Evolutionary conservation across 225 moss, liverwort and hornwort genomes (phyloP).

Genomic region (Thuidium tamariscinum): DNA sequence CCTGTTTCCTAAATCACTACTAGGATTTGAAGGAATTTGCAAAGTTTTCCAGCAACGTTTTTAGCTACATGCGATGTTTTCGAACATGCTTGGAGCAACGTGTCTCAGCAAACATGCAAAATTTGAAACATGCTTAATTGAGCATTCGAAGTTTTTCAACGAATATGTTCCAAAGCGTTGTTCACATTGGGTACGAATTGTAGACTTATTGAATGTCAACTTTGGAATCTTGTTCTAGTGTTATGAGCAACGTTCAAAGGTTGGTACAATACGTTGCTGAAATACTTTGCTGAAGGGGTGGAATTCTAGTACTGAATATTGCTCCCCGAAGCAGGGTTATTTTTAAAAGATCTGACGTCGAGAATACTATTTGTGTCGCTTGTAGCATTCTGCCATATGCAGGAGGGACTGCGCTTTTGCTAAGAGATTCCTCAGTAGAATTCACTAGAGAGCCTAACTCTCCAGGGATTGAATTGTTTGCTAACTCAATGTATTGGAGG

Average conservation of each 20-base stretch:
- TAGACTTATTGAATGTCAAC: background rate
- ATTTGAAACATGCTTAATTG: background rate
- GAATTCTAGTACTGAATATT: background rate
- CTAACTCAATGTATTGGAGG: background rate
- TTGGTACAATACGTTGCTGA: background rate
- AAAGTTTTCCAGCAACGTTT: background rate
- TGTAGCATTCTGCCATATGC: background rate
- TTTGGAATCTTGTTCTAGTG: background rate
- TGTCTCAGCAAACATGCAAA: background rate
- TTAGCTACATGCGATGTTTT: background rate
- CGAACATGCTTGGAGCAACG: background rate
- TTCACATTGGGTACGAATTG: background rate
- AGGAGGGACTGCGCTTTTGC: background rate
- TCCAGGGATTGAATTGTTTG: background rate
- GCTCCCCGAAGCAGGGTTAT: background rate
- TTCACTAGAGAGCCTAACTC: background rate
- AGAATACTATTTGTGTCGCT: background rate
- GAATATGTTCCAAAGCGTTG: background rate
- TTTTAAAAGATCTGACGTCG: too few species aligned
- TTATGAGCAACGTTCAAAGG: background rate
- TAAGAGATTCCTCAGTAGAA: background rate
- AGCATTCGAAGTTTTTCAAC: background rate
- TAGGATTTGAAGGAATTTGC: background rate
- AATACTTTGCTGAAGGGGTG: background rate
- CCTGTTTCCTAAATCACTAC: background rate